A percentile compares a stretch with the other conserved stretches of the same genome.
phyloP scores from a whole-genome alignment of 1,284 basidiomycete species.

The Meira miltonrushii region DNA sequence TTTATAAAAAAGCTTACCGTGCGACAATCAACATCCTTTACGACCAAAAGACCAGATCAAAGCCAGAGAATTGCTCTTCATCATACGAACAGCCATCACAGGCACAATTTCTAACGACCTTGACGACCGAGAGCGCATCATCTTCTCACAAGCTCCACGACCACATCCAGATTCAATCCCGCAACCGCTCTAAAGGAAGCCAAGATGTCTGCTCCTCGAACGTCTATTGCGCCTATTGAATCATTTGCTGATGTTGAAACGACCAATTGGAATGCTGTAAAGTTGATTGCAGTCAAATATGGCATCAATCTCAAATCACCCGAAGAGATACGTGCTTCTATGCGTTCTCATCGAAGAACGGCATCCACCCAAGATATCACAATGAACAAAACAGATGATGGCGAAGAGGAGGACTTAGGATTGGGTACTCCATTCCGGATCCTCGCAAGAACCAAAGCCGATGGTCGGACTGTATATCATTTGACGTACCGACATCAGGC shows the following conservation, averaged over 20 bases:
- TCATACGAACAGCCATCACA: too few relatives aligned
- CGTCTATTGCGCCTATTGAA: not conserved
- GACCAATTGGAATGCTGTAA: conserved; percentile 44
- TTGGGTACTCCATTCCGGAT: conserved; percentile 32
- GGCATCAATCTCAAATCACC: conserved; percentile 22
- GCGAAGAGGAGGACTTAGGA: conserved; percentile 26
- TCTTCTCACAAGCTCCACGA: too few relatives aligned
- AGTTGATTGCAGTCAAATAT: conserved; percentile 34
- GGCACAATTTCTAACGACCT: too few relatives aligned
- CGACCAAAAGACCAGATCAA: too few relatives aligned
- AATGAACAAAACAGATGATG: conserved; percentile 6
- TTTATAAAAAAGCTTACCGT: too few relatives aligned
- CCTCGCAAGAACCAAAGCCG: conserved; percentile 25
- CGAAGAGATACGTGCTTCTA: conserved; percentile 9
- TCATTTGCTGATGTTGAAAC: conserved; percentile 35
- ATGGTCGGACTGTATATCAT: conserved; percentile 30
- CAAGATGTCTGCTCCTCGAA: too few relatives aligned
- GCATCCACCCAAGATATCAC: not conserved
- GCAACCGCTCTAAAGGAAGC: too few relatives aligned
- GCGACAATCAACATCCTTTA: too few relatives aligned
- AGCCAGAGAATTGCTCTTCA: too few relatives aligned
- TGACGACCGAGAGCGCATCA: too few relatives aligned
- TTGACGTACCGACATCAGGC: conserved; percentile 19
- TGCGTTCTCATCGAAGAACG: not conserved
- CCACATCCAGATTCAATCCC: too few relatives aligned